Evolutionary conservation across 2,329 filamentous ascomycete species (phyloP).

Genomic region (Nakataea oryzae): DNA sequence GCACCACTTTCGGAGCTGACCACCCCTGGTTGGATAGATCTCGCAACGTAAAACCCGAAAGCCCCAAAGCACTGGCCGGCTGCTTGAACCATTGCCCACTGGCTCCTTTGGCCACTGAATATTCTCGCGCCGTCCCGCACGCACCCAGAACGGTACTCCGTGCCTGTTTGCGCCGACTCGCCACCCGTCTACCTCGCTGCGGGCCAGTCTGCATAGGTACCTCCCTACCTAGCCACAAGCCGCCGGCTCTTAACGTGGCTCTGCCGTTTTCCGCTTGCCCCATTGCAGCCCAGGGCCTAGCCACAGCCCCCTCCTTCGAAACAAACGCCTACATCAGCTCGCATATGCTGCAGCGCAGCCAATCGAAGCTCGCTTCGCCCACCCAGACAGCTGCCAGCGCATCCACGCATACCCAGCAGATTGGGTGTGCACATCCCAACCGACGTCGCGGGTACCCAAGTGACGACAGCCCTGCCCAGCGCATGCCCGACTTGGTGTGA

Average conservation of each 20-base stretch:
- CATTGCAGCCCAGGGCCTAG: constrained; percentile 16
- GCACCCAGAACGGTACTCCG: not conserved
- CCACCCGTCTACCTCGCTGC: not conserved
- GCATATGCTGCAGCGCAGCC: constrained; percentile 49
- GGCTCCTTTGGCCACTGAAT: not conserved
- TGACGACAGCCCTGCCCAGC: constrained; percentile 24
- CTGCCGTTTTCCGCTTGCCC: constrained; percentile 6
- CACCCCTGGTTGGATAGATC: constrained; percentile 30
- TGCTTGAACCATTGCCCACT: not conserved
- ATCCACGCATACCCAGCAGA: constrained; percentile 50
- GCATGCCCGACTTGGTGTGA: constrained; percentile 29
- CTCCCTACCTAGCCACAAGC: not conserved
- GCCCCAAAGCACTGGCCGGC: not conserved
- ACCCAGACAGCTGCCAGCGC: constrained; percentile 48
- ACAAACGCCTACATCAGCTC: constrained; percentile 37
- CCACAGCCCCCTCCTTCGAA: constrained; percentile 15
- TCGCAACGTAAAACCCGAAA: constrained; percentile 5
- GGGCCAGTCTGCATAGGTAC: not conserved
- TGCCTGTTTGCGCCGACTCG: not conserved
- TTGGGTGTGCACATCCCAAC: constrained; percentile 35
- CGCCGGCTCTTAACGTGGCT: constrained; percentile 30
- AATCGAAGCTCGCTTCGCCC: constrained; percentile 40
- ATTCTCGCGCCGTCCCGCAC: constrained; percentile 1
- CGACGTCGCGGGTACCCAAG: constrained; percentile 32
- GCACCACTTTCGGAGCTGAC: constrained; percentile 16